phyloP scores from a whole-genome alignment of 192 early-diverging fungal species.

The Glomus cerebriforme region DNA sequence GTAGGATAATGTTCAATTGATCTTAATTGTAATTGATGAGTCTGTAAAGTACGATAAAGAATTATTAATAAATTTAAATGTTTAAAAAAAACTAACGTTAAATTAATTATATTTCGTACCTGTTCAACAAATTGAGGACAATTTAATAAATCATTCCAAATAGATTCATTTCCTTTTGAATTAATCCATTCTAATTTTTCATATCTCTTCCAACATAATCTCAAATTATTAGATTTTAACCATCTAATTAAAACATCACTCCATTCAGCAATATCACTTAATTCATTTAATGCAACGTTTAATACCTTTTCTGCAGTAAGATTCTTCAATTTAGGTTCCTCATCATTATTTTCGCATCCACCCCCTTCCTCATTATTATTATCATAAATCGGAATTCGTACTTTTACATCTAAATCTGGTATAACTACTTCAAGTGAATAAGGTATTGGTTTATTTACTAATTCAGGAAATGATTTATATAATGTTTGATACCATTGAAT shows the following conservation, averaged over 20 bases:
- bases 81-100: no score
- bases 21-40: constrained; percentile 39
- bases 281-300: not conserved
- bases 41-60: constrained; percentile 19
- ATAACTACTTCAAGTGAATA: constrained; percentile 35
- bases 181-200: constrained; percentile 45
- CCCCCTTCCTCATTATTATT: constrained; percentile 16
- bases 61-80: no score
- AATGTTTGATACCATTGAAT: constrained; percentile 44
- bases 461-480: constrained; percentile 34
- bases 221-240: constrained; percentile 36
- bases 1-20: constrained; percentile 43
- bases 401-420: constrained; percentile 43
- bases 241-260: constrained; percentile 37
- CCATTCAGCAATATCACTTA: constrained; percentile 40
- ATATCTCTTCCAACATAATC: constrained; percentile 44
- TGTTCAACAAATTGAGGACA: constrained; percentile 43
- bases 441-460: constrained; percentile 30
- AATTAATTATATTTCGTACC: constrained; percentile 19
- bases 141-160: constrained; percentile 36
- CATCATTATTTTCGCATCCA: not conserved
- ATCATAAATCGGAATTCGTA: constrained; percentile 41
- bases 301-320: not conserved
- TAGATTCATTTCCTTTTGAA: constrained; percentile 31
- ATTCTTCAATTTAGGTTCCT: not conserved